phyloP scores from a whole-genome alignment of 306 rosid genomes.

The Cicer yamashitae region DNA sequence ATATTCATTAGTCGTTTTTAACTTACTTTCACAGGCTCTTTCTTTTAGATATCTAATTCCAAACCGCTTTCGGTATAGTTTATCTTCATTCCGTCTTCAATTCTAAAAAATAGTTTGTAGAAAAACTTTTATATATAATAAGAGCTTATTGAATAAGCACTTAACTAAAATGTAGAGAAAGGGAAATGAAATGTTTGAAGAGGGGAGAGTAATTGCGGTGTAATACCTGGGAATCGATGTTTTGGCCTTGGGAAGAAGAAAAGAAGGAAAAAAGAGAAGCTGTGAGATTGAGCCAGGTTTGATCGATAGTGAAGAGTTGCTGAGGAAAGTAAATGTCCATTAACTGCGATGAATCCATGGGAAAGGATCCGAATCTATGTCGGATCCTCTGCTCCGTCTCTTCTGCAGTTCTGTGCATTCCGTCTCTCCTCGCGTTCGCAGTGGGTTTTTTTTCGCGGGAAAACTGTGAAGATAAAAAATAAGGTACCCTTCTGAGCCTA shows the following conservation, averaged over 20 bases:
- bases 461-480: neutral
- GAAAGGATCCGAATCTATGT: constrained; percentile 19
- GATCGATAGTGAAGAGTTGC: constrained; percentile 64
- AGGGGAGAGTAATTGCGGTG: neutral
- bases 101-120: neutral
- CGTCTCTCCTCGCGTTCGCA: constrained; percentile 14
- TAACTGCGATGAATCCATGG: constrained; percentile 40
- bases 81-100: neutral
- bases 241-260: constrained; percentile 57
- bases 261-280: constrained; percentile 66
- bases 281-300: constrained; percentile 65
- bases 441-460: constrained; percentile 46
- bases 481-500: too few relatives aligned
- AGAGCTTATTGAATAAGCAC: neutral
- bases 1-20: neutral
- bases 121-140: neutral
- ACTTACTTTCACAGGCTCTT: neutral
- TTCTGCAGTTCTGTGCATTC: constrained; percentile 43
- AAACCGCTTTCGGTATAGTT: neutral
- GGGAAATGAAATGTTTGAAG: neutral
- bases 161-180: neutral
- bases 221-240: constrained; percentile 64
- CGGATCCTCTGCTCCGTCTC: constrained; percentile 39
- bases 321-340: constrained; percentile 67
- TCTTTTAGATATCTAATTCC: neutral